phyloP scores from a whole-genome alignment of 768 basidiomycete genomes.

The Rhodotorula diobovata region DNA sequence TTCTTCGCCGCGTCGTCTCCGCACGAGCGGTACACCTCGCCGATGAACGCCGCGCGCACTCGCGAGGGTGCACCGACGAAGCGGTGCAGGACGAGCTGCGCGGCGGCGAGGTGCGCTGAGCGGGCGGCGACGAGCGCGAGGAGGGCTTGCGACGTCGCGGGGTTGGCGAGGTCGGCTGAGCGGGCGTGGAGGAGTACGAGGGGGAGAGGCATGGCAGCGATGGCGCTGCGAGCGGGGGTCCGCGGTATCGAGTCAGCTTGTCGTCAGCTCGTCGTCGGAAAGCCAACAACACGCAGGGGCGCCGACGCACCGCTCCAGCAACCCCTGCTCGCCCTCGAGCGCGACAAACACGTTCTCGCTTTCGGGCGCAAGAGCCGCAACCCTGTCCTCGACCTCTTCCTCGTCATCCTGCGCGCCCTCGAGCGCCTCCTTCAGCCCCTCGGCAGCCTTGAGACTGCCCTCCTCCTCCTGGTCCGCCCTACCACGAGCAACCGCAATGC shows the following conservation, averaged over 20 bases:
- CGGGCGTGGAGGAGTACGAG: conserved; percentile 27
- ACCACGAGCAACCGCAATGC: conserved; percentile 16
- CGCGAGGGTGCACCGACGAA: not conserved
- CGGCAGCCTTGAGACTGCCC: not conserved
- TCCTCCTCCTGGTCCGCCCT: conserved; percentile 2
- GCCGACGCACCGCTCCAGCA: conserved; percentile 6
- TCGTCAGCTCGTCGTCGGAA: no score
- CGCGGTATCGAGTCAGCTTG: no score
- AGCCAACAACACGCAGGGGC: no score
- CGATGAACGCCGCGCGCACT: not conserved
- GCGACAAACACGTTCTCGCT: conserved; percentile 13
- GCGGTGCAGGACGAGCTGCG: conserved; percentile 25
- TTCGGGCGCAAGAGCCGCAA: not conserved
- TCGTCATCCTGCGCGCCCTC: conserved; percentile 1
- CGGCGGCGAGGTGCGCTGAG: not conserved
- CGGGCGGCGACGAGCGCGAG: not conserved
- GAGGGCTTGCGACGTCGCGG: not conserved
- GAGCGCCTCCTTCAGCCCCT: not conserved
- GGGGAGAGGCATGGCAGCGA: conserved; percentile 1
- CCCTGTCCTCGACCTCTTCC: not conserved
- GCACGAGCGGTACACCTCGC: not conserved
- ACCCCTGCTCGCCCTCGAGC: conserved; percentile 1
- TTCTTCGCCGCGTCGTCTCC: not conserved
- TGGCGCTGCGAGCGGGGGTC: not conserved
- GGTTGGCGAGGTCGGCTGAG: not conserved